A percentile compares a stretch with the other conserved stretches of the same genome.
Evolutionary conservation across 768 basidiomycete genomes (phyloP).

Genomic region (Trametes coccinea): DNA sequence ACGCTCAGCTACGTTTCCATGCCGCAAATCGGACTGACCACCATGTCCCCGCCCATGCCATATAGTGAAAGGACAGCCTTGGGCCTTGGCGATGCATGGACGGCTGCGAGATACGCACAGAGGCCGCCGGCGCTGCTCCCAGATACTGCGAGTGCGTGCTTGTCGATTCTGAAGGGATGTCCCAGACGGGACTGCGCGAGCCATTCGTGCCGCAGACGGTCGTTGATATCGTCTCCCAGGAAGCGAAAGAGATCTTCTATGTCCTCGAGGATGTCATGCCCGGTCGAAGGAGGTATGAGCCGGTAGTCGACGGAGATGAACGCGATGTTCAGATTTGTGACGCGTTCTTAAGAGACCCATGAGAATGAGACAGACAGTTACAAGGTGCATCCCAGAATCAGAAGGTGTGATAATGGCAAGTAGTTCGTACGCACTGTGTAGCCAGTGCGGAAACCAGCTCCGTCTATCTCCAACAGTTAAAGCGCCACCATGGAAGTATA

Average conservation of each 20-base stretch:
- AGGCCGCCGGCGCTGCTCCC: constrained; percentile 64
- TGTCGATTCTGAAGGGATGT: constrained; percentile 41
- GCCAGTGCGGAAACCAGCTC: constrained; percentile 70
- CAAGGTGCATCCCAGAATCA: constrained; percentile 37
- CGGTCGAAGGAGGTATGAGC: constrained; percentile 52
- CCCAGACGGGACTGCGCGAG: background rate
- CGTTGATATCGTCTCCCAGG: constrained; percentile 33
- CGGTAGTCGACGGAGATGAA: constrained; percentile 68
- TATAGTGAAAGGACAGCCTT: constrained; percentile 59
- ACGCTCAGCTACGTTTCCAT: background rate
- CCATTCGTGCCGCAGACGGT: background rate
- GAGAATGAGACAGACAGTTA: no score
- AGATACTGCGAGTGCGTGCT: constrained; percentile 47
- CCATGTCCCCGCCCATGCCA: constrained; percentile 62
- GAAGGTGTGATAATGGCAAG: constrained; percentile 8
- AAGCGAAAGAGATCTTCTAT: constrained; percentile 56
- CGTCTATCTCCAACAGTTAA: constrained; percentile 57
- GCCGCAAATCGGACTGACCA: constrained; percentile 33
- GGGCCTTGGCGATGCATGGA: constrained; percentile 54
- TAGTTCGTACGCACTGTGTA: constrained; percentile 43
- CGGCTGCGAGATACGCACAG: constrained; percentile 63
- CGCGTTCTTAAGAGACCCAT: no score
- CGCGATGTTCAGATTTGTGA: constrained; percentile 26
- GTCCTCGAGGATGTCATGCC: constrained; percentile 59
- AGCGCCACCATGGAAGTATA: constrained; percentile 56